Evolutionary conservation across 2,329 filamentous ascomycete genomes (phyloP), one percentile per base, ranked within the genome.

Genomic region (Coleophoma eucalyptorum): DNA sequence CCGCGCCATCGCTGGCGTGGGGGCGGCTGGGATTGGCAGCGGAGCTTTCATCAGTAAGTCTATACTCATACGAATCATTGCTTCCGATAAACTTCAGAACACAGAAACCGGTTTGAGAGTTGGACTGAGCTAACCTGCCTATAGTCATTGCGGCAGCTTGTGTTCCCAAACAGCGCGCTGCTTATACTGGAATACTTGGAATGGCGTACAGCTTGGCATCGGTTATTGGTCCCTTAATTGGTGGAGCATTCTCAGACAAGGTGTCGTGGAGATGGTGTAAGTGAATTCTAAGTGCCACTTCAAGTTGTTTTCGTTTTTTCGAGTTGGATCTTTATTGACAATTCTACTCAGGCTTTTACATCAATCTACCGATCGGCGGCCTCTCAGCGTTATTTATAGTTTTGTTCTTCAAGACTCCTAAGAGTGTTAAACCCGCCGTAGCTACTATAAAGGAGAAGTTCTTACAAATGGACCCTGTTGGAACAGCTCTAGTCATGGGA

Each of bases 381-480:
- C 50, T 65, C 3, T 62, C 66, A 3, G 60, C 63, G 2, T 54
- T 66, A 18, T 64, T 73, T n/a, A 43, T 71, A 7, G 52, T 74
- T 53, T 62, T 69, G 38, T 66, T 69, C 50, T 68, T 72, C 53
- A 48, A 49, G 15, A 44, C 15, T 2, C 52, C 54, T 8, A 42
- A 46, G 31, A 16, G 31, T 42, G 12, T 31, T 12, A 19, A 26
- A 13, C 38, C 43, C 13, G 20, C 18, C 12, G 21, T 37, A 12
- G 51, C 21, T 33, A 41, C 32, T n/a, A 6, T 31, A 4, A 50
- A 48, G 19, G 69, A 75, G 55, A 75, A 74, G 64, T 43, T 76
- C 18, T 61, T 68, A 1, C 71, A 76, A 56, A 70, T 77, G 62
- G 75, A 78, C 49, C 65, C 69, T 3, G 35, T 69, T 7, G 75